phyloP scores from a whole-genome alignment of 352 stramenopile species.

The Lagenidium giganteum region DNA sequence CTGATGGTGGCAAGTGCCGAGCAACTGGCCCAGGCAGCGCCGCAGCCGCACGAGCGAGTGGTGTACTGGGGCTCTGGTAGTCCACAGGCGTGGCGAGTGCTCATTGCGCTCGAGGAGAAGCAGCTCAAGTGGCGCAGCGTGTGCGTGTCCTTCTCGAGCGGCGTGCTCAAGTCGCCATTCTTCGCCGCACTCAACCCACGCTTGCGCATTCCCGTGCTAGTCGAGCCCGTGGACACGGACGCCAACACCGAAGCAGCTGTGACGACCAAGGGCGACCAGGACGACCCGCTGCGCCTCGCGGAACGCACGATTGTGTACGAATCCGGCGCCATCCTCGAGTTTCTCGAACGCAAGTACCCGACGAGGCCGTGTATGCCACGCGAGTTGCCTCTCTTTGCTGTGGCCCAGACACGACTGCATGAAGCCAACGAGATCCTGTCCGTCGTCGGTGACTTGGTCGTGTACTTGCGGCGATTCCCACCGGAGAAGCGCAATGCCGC shows the following conservation, averaged over 20 bases:
- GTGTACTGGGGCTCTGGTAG: slow-evolving; percentile 83
- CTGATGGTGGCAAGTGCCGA: slow-evolving; percentile 36
- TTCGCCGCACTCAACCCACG: slow-evolving; percentile 74
- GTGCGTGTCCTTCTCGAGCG: slow-evolving; percentile 79
- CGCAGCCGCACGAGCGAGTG: slow-evolving; percentile 62
- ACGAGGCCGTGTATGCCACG: slow-evolving; percentile 38
- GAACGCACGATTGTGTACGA: slow-evolving; percentile 69
- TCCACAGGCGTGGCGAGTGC: slow-evolving; percentile 78
- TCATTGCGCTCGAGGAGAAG: slow-evolving; percentile 81
- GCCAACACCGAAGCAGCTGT: slow-evolving; percentile 4
- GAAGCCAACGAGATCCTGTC: slow-evolving; percentile 84
- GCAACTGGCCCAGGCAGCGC: slow-evolving; percentile 48
- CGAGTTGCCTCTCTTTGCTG: slow-evolving; percentile 42
- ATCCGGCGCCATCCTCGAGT: slow-evolving; percentile 75
- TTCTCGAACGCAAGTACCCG: slow-evolving; percentile 67
- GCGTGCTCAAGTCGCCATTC: slow-evolving; percentile 75
- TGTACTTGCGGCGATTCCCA: slow-evolving; percentile 73
- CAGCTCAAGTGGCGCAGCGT: slow-evolving; percentile 69
- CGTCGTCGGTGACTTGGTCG: slow-evolving; percentile 72
- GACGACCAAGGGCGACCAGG: slow-evolving; percentile 19
- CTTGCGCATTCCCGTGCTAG: slow-evolving; percentile 77
- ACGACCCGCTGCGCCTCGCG: too few species aligned
- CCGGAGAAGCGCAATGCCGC: slow-evolving; percentile 43
- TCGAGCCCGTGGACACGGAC: slow-evolving; percentile 44
- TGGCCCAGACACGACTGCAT: slow-evolving; percentile 73